phyloP scores from a whole-genome alignment of 2,329 filamentous ascomycete species.

The Diatrype stigma region DNA sequence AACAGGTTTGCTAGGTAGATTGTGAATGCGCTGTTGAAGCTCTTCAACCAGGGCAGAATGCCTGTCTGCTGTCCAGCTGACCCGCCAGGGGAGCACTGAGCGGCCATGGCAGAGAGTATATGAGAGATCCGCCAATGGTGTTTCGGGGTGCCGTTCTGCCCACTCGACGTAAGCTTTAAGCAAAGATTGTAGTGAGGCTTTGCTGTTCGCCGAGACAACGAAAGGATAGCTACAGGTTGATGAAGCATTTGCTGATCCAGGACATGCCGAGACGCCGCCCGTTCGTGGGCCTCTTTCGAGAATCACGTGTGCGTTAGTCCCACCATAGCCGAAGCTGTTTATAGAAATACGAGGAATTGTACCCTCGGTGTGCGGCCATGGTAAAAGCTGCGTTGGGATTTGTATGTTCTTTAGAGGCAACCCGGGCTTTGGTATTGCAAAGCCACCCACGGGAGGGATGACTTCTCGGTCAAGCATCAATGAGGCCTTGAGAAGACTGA shows the following conservation, averaged over 20 bases:
- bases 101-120: constrained; percentile 14
- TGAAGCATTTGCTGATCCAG: not conserved
- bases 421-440: constrained; percentile 10
- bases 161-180: constrained; percentile 2
- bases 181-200: constrained; percentile 3
- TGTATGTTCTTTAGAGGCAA: constrained; percentile 8
- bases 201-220: constrained; percentile 8
- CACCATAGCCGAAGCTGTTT: constrained; percentile 14
- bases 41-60: not conserved
- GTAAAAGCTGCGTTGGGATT: constrained; percentile 2
- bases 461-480: constrained; percentile 8
- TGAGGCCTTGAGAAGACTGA: constrained; percentile 14
- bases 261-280: not conserved
- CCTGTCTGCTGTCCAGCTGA: constrained; percentile 7
- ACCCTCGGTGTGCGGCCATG: not conserved
- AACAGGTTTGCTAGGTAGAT: not conserved
- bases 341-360: constrained; percentile 4
- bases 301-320: constrained; percentile 17
- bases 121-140: constrained; percentile 8
- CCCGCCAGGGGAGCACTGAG: constrained; percentile 6
- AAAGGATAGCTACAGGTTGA: not conserved
- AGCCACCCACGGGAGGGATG: constrained; percentile 9
- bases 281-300: constrained; percentile 11
- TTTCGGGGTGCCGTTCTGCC: not conserved
- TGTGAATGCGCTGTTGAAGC: not conserved